Base-by-base conservation (phyloP, 208 protist genomes). In the Leishmania guyanensis region DNA sequence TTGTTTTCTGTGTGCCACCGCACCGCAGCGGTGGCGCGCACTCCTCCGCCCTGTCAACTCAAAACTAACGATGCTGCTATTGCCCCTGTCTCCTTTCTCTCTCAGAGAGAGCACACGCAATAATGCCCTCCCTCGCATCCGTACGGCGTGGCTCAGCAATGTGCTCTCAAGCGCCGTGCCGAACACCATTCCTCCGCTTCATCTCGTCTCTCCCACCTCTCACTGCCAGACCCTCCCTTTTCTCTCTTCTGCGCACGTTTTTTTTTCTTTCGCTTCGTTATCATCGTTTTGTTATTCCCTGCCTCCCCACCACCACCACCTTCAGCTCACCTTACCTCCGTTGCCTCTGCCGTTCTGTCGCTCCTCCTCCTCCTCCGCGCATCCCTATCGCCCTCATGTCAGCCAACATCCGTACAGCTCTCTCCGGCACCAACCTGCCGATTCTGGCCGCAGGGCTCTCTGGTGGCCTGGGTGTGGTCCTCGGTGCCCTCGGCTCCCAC, bases 401-500 rank as follows among this genome's bases (percentile, higher is more conserved):
- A 1, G 81, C 81, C 48, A 81, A 58, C 71, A 78, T 84, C 17
- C 68, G 71, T 43, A 84, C 81, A 8, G 69, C 81, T n/a, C 81
- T 84, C 56, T 81, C 81, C n/a, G 81, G 81, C 70, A 72, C 78
- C 17, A 86, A 90, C 75, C 6, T 86, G 53, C 84, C 78, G 36
- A 64, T 90, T 53, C 62, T 90, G 43, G 66, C 71, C 20, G 83
- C 89, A 0, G 89, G 79, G n/a, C 78, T 92, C 66, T 82, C 69
- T 20, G 89, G 89, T 26, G 84, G 82, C 16, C 79, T 90, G 48
- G 80, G 88, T 56, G 85, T 90, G 12, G 60, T 77, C 39, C 73
- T 91, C 16, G 88, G 90, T 16, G 90, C 88, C 14, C 76, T 91
- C 69, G 90, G 90, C 84, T 87, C 86, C 14, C 88, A 91, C 84